These are phyloP conservation scores for Backusella australiensis DNA, from an alignment of 192 early-diverging fungal genomes.

Conservation along the genomic window DNA sequence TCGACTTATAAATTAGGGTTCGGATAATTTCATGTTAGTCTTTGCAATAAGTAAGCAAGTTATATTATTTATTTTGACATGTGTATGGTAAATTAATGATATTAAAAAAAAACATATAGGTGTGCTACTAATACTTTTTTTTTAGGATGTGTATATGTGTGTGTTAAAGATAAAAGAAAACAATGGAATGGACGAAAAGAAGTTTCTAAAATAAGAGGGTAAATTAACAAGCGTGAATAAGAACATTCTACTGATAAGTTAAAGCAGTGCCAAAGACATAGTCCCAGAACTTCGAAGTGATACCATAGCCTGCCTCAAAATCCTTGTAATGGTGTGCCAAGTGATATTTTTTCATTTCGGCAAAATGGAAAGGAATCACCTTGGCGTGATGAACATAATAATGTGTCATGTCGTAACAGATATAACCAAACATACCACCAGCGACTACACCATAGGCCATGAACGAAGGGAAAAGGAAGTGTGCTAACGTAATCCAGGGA, in stretches of 20 bases:
- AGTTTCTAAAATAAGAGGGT: background rate
- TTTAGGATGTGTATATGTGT: background rate
- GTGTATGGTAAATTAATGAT: too few relatives aligned
- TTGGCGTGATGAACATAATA: conserved; percentile 94
- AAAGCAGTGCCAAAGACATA: conserved; percentile 70
- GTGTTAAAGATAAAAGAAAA: background rate
- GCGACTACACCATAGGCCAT: conserved; percentile 68
- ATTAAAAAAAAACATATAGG: too few relatives aligned
- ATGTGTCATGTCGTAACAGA: conserved; percentile 89
- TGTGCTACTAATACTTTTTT: too few relatives aligned
- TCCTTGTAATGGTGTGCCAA: conserved; percentile 95
- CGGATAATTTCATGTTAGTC: too few relatives aligned
- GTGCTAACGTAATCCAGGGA: conserved; percentile 54
- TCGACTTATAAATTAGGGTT: too few relatives aligned
- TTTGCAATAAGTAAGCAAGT: too few relatives aligned
- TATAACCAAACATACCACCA: conserved; percentile 79
- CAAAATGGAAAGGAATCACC: conserved; percentile 67
- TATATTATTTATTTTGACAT: too few relatives aligned
- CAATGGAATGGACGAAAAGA: background rate
- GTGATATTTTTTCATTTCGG: conserved; percentile 92
- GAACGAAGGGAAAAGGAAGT: conserved; percentile 58
- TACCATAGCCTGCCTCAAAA: conserved; percentile 82
- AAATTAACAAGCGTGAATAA: background rate
- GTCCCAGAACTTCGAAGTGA: conserved; percentile 92
- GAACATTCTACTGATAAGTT: conserved; percentile 28